Percentiles rank a stretch among this genome's conserved stretches.
Evolutionary conservation across 306 rosid genomes (phyloP).

Genomic region (Quercus rubra): DNA sequence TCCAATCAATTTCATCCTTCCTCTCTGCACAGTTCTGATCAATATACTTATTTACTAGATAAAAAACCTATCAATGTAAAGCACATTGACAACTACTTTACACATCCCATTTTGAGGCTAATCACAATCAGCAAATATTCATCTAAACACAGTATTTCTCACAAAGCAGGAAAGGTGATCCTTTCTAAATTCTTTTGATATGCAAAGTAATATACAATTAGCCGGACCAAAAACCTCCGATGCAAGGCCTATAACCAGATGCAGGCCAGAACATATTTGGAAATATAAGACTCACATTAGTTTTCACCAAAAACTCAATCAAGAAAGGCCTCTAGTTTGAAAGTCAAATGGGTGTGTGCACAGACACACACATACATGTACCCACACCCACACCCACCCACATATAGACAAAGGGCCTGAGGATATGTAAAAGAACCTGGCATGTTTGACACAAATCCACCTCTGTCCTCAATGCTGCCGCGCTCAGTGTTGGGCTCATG

Average conservation of each 20-base stretch:
- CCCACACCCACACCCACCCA: background rate
- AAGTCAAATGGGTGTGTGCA: background rate
- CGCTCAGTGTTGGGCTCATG: constrained; percentile 89
- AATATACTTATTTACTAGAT: background rate
- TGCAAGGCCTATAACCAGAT: background rate
- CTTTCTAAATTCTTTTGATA: background rate
- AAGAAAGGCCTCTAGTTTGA: too few species aligned
- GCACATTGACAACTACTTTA: background rate
- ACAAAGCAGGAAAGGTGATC: background rate
- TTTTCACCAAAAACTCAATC: too few species aligned
- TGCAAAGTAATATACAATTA: background rate
- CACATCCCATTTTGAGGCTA: background rate
- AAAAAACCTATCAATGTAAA: background rate
- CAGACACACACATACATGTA: background rate
- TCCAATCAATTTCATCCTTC: background rate
- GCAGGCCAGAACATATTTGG: background rate
- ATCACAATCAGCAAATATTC: background rate
- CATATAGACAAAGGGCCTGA: constrained; percentile 10
- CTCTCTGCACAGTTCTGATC: background rate
- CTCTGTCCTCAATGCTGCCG: constrained; percentile 69
- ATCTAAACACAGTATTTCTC: background rate
- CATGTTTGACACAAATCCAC: constrained; percentile 93
- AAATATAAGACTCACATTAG: background rate
- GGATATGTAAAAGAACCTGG: constrained; percentile 61
- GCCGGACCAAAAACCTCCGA: background rate